A percentile compares a stretch with the other conserved stretches of the same genome.
phyloP scores from a whole-genome alignment of 768 basidiomycete genomes.

The Russula vinacea region DNA sequence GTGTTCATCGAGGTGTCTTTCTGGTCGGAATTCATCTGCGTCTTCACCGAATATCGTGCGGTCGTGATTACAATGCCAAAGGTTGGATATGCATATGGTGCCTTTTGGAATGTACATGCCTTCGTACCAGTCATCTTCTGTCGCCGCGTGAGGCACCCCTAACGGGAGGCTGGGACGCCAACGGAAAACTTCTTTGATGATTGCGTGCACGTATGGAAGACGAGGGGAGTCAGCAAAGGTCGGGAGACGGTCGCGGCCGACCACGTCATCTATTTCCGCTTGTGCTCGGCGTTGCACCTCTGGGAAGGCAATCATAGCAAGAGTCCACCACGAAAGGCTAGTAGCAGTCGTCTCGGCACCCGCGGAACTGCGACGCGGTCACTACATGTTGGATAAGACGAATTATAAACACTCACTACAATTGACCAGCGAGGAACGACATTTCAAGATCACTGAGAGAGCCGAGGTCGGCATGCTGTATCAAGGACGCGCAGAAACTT shows the following conservation, averaged over 20 bases:
- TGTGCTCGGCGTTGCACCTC: constrained; percentile 22
- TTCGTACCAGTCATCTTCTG: constrained; percentile 35
- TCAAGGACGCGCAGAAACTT: constrained; percentile 8
- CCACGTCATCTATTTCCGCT: constrained; percentile 25
- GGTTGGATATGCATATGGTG: constrained; percentile 36
- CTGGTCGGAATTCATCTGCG: constrained; percentile 28
- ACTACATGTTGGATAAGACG: background rate
- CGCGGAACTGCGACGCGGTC: background rate
- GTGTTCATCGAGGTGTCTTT: constrained; percentile 25
- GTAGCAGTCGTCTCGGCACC: constrained; percentile 19
- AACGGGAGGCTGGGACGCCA: constrained; percentile 8
- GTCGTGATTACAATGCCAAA: constrained; percentile 18
- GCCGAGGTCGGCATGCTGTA: background rate
- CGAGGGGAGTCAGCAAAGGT: constrained; percentile 21
- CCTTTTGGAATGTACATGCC: constrained; percentile 38
- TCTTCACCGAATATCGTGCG: constrained; percentile 23
- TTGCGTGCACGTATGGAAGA: constrained; percentile 30
- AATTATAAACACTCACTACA: constrained; percentile 4
- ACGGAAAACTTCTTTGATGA: constrained; percentile 25
- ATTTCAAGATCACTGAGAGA: constrained; percentile 1
- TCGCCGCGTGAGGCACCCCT: constrained; percentile 1
- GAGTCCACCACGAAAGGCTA: constrained; percentile 15
- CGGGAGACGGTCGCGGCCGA: constrained; percentile 23
- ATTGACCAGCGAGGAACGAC: background rate
- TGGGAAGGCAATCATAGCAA: constrained; percentile 26